These are phyloP conservation scores for Isatis tinctoria DNA, from an alignment of 345 rosid species.

Conservation along the genomic window DNA sequence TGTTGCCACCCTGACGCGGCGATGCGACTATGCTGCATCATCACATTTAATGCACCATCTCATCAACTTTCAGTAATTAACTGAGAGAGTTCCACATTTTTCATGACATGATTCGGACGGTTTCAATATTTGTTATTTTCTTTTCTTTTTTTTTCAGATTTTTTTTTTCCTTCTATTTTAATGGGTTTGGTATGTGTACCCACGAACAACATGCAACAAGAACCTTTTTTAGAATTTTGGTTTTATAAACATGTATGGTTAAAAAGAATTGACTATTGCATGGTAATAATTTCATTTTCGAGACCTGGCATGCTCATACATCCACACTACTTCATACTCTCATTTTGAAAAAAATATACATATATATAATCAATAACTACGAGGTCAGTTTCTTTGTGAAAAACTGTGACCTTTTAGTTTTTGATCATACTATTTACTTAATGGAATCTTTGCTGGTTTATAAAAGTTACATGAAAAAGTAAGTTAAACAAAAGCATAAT, in stretches of 20 bases:
- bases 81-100: not conserved
- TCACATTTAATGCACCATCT: slow-evolving; percentile 1
- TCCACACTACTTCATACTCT: not conserved
- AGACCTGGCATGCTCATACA: not conserved
- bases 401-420: no score
- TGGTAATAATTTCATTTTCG: not conserved
- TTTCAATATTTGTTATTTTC: not conserved
- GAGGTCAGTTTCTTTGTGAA: no score
- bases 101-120: not conserved
- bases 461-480: no score
- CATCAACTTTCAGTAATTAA: not conserved
- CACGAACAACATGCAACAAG: not conserved
- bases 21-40: slow-evolving; percentile 17
- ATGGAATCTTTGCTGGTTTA: no score
- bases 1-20: slow-evolving; percentile 27
- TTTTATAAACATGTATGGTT: not conserved
- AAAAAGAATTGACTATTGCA: not conserved
- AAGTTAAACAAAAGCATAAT: no score
- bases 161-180: no score
- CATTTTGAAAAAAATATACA: no score
- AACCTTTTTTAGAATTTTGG: not conserved
- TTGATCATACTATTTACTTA: no score
- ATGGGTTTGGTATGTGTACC: not conserved
- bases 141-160: not conserved
- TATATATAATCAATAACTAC: no score